These are phyloP conservation scores for Elongisporangium prolatum DNA, from an alignment of 352 stramenopile species.

Conservation along the genomic window DNA sequence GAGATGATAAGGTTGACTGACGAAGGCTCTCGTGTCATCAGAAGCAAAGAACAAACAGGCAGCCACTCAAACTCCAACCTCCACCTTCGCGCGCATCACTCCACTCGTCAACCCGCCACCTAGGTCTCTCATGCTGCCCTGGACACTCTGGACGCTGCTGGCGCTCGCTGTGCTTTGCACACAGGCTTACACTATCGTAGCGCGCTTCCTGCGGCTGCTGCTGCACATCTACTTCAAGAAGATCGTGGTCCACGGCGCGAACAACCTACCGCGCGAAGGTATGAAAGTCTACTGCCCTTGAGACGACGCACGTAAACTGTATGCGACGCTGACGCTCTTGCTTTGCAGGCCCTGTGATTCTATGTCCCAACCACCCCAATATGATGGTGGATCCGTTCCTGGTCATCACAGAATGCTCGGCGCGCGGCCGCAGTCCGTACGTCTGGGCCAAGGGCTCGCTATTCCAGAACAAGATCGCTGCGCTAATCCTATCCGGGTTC, in stretches of 20 bases:
- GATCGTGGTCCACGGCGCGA: constrained; percentile 72
- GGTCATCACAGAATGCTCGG: constrained; percentile 67
- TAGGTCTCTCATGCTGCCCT: not conserved
- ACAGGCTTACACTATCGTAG: constrained; percentile 56
- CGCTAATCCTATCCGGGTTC: constrained; percentile 38
- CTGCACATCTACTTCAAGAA: constrained; percentile 78
- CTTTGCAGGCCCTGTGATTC: constrained; percentile 53
- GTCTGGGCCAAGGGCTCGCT: constrained; percentile 76
- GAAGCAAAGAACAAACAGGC: not conserved
- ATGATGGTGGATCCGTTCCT: constrained; percentile 78
- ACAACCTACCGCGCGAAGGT: constrained; percentile 75
- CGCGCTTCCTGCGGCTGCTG: constrained; percentile 60
- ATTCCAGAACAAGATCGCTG: constrained; percentile 48
- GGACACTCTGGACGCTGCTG: constrained; percentile 39
- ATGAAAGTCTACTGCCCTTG: not conserved
- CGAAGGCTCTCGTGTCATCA: not conserved
- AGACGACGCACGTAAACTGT: not conserved
- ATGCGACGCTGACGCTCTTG: not conserved
- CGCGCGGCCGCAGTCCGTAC: constrained; percentile 51
- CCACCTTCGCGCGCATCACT: not conserved
- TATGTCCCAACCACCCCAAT: constrained; percentile 80
- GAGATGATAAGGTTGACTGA: not conserved
- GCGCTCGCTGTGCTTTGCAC: constrained; percentile 41
- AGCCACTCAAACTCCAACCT: not conserved
- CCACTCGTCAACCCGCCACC: not conserved